These are phyloP conservation scores for Pythium sp. DNA, from an alignment of 352 stramenopile species.

Conservation along the genomic window DNA sequence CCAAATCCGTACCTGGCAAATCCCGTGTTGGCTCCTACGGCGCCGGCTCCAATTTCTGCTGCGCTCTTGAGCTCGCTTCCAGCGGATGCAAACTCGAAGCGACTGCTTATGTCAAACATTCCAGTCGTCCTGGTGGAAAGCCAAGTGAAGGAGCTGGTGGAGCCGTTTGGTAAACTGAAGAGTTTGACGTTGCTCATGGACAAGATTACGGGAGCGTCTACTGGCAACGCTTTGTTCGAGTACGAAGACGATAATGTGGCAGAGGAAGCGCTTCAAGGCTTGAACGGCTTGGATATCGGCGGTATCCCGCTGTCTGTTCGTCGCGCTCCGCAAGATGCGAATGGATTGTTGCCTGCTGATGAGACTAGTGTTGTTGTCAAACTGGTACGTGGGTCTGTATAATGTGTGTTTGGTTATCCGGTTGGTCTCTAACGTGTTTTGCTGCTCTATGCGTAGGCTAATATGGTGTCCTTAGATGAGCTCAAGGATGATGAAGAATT, in stretches of 20 bases:
- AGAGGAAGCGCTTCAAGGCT: conserved; percentile 57
- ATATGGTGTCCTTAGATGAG: conserved; percentile 85
- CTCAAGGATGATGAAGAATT: conserved; percentile 85
- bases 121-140: conserved; percentile 68
- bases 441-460: conserved; percentile 37
- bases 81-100: conserved; percentile 28
- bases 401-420: not conserved
- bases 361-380: conserved; percentile 60
- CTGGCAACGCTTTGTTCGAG: conserved; percentile 78
- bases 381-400: conserved; percentile 44
- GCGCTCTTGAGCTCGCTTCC: conserved; percentile 9
- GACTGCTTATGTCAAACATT: conserved; percentile 83
- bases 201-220: conserved; percentile 37
- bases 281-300: conserved; percentile 79
- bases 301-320: conserved; percentile 63
- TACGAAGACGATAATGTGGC: conserved; percentile 64
- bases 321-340: conserved; percentile 35
- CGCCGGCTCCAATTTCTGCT: not conserved
- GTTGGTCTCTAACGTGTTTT: not conserved
- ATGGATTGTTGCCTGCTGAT: conserved; percentile 22
- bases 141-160: conserved; percentile 81
- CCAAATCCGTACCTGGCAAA: not conserved
- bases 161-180: conserved; percentile 77
- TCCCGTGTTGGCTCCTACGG: not conserved
- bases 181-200: conserved; percentile 70